Conservation (phyloP, 192 early-diverging fungal genomes). For the Entomortierella chlamydospora region DNA sequence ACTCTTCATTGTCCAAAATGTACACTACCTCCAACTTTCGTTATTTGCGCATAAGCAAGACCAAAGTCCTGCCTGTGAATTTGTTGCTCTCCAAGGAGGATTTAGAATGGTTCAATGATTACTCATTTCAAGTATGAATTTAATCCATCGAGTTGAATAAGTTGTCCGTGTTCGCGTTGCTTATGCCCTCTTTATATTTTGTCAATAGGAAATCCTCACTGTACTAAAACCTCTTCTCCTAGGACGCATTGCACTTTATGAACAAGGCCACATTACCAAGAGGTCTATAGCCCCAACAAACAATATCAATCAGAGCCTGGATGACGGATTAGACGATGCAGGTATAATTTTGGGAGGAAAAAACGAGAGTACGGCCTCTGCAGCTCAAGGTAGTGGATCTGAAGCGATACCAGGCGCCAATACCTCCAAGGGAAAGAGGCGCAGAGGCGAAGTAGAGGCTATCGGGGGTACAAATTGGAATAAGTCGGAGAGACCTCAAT, state of each 20-base stretch:
- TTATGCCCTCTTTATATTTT: not conserved
- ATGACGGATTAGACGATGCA: slow-evolving; percentile 38
- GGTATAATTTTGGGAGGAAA: slow-evolving; percentile 37
- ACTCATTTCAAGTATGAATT: slow-evolving; percentile 29
- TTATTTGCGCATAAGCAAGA: slow-evolving; percentile 41
- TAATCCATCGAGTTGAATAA: not conserved
- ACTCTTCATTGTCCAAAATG: slow-evolving; percentile 21
- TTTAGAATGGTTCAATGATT: slow-evolving; percentile 47
- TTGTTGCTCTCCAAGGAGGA: slow-evolving; percentile 43
- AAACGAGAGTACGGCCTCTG: not conserved
- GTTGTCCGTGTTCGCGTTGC: not conserved
- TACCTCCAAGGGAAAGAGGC: not conserved
- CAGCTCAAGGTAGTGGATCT: not conserved
- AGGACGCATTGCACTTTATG: slow-evolving; percentile 23
- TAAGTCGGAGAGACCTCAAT: slow-evolving; percentile 15
- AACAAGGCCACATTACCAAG: slow-evolving; percentile 33
- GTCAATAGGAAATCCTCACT: slow-evolving; percentile 31
- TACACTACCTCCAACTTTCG: slow-evolving; percentile 42
- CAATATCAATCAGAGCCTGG: slow-evolving; percentile 11
- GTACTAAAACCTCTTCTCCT: slow-evolving; percentile 34
- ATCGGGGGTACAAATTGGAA: not conserved
- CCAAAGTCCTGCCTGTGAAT: slow-evolving; percentile 34
- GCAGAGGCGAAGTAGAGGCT: not conserved
- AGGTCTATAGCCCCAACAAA: slow-evolving; percentile 1
- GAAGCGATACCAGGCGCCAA: not conserved